Evolutionary conservation across 148 eudicot genomes (phyloP).

Genomic region (Rhododendron vialii): DNA sequence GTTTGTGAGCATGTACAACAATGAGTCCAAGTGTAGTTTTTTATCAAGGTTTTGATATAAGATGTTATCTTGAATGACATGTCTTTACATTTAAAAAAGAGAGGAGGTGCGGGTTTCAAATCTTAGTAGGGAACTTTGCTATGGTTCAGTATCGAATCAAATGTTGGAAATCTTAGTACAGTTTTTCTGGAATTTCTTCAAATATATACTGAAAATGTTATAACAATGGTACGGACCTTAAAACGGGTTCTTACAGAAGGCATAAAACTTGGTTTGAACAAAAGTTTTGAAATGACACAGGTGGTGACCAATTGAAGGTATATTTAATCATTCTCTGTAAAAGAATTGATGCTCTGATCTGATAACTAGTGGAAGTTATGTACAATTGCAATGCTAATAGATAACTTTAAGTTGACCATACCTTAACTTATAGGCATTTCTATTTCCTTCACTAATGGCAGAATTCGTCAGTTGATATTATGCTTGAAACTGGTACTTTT

Average conservation of each 20-base stretch:
- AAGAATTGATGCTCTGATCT: neutral
- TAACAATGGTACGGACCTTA: neutral
- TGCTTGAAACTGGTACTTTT: constrained; percentile 25
- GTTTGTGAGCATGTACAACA: neutral
- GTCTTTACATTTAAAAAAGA: neutral
- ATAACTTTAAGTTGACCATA: neutral
- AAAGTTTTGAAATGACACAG: neutral
- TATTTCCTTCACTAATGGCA: constrained; percentile 15
- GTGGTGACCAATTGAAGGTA: neutral
- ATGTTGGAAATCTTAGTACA: neutral
- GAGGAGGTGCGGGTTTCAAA: neutral
- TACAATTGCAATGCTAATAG: neutral
- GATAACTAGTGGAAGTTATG: neutral
- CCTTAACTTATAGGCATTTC: neutral
- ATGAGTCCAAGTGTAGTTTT: neutral
- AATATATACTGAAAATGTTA: neutral
- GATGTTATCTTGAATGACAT: neutral
- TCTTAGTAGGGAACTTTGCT: neutral
- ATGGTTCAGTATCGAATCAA: neutral
- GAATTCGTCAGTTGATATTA: constrained; percentile 27
- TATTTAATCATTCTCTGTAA: neutral
- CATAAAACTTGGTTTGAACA: neutral
- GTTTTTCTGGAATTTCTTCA: neutral
- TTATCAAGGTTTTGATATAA: neutral
- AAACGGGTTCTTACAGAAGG: neutral